Base-by-base conservation (phyloP, 1,139 yeast species). In the Protomyces arabidopsidicola region DNA sequence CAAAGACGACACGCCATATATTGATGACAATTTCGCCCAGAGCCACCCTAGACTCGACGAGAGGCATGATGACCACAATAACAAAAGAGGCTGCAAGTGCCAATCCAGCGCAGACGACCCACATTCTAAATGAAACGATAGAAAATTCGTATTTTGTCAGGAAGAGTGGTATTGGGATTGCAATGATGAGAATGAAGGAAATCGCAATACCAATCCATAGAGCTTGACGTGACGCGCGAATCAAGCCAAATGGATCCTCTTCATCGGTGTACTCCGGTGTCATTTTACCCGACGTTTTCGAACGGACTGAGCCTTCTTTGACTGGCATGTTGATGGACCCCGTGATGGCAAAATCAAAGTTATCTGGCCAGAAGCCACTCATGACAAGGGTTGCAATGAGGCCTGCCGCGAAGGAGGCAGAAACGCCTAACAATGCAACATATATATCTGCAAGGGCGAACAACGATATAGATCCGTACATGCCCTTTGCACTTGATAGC, bases 381-480 rank as follows among this genome's bases (percentile, higher is more conserved):
- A 63, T 39, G 53, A 54, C 22, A 14, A 42, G 27, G 2, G 65
- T 20, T 4, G 42, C 56, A 16, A 60, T 38, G 6, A 50, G 55
- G 6, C 64, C 55, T 27, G 72, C 65, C n/a, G 72, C 69, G 6
- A 75, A 65, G 3, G 78, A 71, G 38, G 70, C 66, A 1, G 74
- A 70, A 63, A 77, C 76, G 35, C 79, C 79, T 18, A 76, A 74
- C 34, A 75, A 74, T 9, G 75, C 70, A 5, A 79, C 77, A 54
- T 70, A 70, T 45, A 72, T 68, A 1, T 75, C 71, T 62, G 71
- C 70, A 31, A 76, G 66, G 0, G 77, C 68, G 45, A 65, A 66
- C 62, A 70, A 67, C 39, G 60, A 70, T 39, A 72, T 65, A 5
- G 22, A 18, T 9, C 56, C 55, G n/a, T 60, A 20, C 48, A 12